These are phyloP conservation scores for Aspergillus sojae DNA, from an alignment of 2,329 filamentous ascomycete genomes.

Conservation along the genomic window DNA sequence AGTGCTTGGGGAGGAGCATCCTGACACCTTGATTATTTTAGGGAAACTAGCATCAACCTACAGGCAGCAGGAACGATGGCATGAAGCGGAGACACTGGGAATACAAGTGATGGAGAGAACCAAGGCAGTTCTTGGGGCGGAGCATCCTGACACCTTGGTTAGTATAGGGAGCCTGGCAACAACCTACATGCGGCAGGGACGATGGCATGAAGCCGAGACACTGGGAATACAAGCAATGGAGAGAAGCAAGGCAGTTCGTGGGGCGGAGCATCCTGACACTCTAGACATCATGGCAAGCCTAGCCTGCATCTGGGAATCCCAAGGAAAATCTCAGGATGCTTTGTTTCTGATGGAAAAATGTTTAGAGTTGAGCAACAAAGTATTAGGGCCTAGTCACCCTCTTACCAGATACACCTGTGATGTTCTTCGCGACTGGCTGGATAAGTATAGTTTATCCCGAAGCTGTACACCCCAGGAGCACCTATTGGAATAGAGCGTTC, in stretches of 20 bases:
- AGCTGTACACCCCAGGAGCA: neutral
- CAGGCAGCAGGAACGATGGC: too few relatives aligned
- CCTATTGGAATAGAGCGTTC: neutral
- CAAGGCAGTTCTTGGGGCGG: neutral
- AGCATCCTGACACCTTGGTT: neutral
- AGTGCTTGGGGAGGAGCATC: neutral
- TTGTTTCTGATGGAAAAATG: slow-evolving; percentile 5
- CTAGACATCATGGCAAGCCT: slow-evolving; percentile 11
- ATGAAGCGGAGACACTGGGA: too few relatives aligned
- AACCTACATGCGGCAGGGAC: too few relatives aligned
- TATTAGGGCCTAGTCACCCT: neutral
- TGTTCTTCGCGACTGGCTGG: neutral
- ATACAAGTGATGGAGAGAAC: neutral
- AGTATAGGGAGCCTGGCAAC: slow-evolving; percentile 6
- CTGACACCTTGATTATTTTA: slow-evolving; percentile 10
- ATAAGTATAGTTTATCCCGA: neutral
- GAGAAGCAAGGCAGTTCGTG: neutral
- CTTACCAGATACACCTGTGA: neutral
- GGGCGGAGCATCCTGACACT: neutral
- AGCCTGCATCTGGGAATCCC: neutral
- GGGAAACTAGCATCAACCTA: neutral
- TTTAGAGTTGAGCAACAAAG: neutral
- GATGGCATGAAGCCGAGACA: too few relatives aligned
- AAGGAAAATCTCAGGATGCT: slow-evolving; percentile 1
- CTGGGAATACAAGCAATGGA: too few relatives aligned